Conservation (phyloP, 139 green algal genomes). For the Zygnema cylindricum region DNA sequence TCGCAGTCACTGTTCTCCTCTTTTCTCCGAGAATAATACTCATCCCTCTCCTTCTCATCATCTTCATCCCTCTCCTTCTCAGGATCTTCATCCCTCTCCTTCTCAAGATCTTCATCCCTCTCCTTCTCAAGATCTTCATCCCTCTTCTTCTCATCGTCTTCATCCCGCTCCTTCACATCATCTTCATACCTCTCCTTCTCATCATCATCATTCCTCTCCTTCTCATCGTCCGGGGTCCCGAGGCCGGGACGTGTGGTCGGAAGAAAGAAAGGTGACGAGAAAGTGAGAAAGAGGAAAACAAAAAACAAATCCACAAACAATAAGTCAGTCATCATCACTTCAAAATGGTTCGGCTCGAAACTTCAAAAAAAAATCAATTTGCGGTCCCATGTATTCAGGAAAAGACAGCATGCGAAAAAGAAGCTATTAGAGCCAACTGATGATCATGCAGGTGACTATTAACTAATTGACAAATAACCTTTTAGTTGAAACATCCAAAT, state of each 20-base stretch:
- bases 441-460: no score
- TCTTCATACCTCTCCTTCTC: neutral
- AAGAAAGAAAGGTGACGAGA: no score
- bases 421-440: no score
- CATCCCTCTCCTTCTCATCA: neutral
- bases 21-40: no score
- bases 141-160: neutral
- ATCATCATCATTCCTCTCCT: neutral
- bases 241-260: no score
- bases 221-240: neutral
- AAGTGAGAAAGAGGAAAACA: no score
- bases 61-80: neutral
- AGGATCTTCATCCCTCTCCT: neutral
- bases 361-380: neutral
- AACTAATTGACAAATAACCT: no score
- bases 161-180: no score
- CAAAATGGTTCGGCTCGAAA: neutral
- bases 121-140: neutral
- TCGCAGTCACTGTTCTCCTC: no score
- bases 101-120: neutral
- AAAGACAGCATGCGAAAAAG: no score
- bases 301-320: no score
- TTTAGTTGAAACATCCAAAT: no score
- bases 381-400: neutral
- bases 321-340: neutral